These are phyloP conservation scores for Infundibulicybe gibba DNA, from an alignment of 768 basidiomycete species.

Conservation along the genomic window DNA sequence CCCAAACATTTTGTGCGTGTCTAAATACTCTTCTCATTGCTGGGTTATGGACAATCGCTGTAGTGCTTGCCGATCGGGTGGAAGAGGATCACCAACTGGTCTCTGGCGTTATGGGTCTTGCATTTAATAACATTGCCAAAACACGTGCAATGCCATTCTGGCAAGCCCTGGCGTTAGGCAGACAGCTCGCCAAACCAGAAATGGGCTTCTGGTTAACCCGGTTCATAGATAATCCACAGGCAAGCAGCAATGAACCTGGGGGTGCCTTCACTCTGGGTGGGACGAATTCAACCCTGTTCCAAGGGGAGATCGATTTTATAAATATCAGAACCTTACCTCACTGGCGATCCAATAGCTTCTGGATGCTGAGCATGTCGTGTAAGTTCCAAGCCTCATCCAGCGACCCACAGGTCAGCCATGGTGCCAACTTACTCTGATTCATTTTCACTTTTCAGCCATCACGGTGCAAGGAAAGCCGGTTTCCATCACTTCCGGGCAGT, in stretches of 20 bases:
- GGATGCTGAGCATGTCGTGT: conserved; percentile 60
- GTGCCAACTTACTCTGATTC: too few relatives aligned
- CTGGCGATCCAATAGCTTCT: conserved; percentile 36
- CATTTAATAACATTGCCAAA: conserved; percentile 55
- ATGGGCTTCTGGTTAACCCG: conserved; percentile 68
- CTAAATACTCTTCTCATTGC: not conserved
- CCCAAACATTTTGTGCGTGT: conserved; percentile 53
- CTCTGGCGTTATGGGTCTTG: conserved; percentile 78
- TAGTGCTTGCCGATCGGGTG: conserved; percentile 60
- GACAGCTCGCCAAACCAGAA: conserved; percentile 43
- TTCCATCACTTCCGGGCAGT: conserved; percentile 33
- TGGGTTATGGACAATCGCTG: not conserved
- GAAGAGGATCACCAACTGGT: conserved; percentile 44
- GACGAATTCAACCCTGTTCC: conserved; percentile 52
- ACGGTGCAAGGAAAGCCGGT: conserved; percentile 56
- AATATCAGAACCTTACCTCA: conserved; percentile 30
- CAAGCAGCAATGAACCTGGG: conserved; percentile 42
- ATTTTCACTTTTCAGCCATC: conserved; percentile 42
- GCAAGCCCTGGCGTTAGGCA: conserved; percentile 43
- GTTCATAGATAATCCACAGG: conserved; percentile 28
- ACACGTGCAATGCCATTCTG: conserved; percentile 64
- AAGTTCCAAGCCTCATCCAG: conserved; percentile 13
- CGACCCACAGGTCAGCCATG: not conserved
- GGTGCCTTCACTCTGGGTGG: conserved; percentile 77
- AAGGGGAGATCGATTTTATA: conserved; percentile 70